Evolutionary conservation across 2,329 filamentous ascomycete species (phyloP), one percentile per base, ranked within the genome.

Genomic region (Fusarium tricinctum): DNA sequence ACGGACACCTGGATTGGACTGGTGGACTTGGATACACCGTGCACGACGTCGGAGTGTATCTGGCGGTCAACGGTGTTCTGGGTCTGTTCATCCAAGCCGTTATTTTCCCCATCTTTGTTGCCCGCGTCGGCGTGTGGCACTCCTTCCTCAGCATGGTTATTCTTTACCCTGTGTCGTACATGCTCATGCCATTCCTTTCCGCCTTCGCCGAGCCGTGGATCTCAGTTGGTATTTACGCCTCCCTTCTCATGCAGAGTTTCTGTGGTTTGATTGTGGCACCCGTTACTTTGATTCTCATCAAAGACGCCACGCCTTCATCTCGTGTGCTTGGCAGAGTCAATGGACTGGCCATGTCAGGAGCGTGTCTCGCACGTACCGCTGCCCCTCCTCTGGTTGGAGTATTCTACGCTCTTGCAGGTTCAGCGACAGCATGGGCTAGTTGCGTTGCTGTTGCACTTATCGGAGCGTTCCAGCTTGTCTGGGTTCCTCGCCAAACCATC

Each of bases 1-100:
- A 40, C 14, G 67, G 67, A 75, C 3, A 70, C 3, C 71, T 82
- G 10, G 81, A 82, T 58, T 68, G 87, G 12, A 77, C 84, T 1
- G 90, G 91, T 45, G 91, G 91, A 6, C 81, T 93, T 4, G 91
- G 90, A 3, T 82, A 91, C 47, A 86, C 85, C 2, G 88, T 89
- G 3, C 87, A 89, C 71, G 84, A 89, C 38, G 90, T 92, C 15
- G 91, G 91, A 15, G 76, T 90, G 22, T 91, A 92, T 70, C 85
- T 93, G 78, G 86, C 88, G 5, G 79, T 91, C 51, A 91, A 93
- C 69, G 92, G 90, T 4, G 78, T 91, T 65, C 88, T 94, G 57
- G 91, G 91, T 0, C 84, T 94, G 1, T 82, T 91, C 70, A 89
- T 94, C 44, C 92, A 94, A 78, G 91, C 86, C 2, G 78, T 93